A percentile compares a stretch with the other conserved stretches of the same genome.
Evolutionary conservation across 305 asterid genomes (phyloP).

Genomic region (Salvia sclarea): DNA sequence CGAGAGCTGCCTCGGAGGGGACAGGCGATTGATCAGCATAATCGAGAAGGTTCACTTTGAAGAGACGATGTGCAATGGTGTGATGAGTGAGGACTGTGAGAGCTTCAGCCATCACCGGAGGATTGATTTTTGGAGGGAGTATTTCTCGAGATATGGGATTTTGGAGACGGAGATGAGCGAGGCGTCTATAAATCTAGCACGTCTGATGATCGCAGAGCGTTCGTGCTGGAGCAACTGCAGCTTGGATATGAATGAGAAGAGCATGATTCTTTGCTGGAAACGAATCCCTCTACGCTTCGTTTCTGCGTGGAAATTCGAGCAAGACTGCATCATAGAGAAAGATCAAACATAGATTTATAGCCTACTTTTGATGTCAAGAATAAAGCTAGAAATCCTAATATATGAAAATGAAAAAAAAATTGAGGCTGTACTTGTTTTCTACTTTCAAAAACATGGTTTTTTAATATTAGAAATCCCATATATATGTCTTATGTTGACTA

Average conservation of each 20-base stretch:
- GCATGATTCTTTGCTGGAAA: slow-evolving; percentile 46
- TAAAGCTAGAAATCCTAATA: too few relatives aligned
- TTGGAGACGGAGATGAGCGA: slow-evolving; percentile 44
- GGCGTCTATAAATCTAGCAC: slow-evolving; percentile 37
- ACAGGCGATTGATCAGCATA: slow-evolving; percentile 22
- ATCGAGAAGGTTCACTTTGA: slow-evolving; percentile 30
- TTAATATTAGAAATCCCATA: too few relatives aligned
- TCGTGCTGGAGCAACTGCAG: slow-evolving; percentile 32
- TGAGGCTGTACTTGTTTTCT: too few relatives aligned
- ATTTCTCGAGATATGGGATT: slow-evolving; percentile 20
- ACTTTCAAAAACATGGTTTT: too few relatives aligned
- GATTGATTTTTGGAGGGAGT: slow-evolving; percentile 20
- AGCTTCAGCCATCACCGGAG: not conserved
- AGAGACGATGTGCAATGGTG: slow-evolving; percentile 23
- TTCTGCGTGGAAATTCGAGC: slow-evolving; percentile 47
- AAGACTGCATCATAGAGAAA: not conserved
- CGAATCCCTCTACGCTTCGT: slow-evolving; percentile 35
- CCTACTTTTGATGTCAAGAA: not conserved
- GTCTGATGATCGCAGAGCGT: slow-evolving; percentile 27
- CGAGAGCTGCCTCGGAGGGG: slow-evolving; percentile 26
- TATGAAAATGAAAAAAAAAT: too few relatives aligned
- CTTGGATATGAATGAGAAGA: slow-evolving; percentile 35
- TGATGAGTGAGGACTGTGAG: slow-evolving; percentile 9
- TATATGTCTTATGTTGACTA: too few relatives aligned
- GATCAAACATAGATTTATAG: not conserved